A percentile compares a stretch with the other conserved stretches of the same genome.
These are phyloP conservation scores for Metroxylon sagu DNA, from an alignment of 176 grass and related monocot species.

Conservation along the genomic window DNA sequence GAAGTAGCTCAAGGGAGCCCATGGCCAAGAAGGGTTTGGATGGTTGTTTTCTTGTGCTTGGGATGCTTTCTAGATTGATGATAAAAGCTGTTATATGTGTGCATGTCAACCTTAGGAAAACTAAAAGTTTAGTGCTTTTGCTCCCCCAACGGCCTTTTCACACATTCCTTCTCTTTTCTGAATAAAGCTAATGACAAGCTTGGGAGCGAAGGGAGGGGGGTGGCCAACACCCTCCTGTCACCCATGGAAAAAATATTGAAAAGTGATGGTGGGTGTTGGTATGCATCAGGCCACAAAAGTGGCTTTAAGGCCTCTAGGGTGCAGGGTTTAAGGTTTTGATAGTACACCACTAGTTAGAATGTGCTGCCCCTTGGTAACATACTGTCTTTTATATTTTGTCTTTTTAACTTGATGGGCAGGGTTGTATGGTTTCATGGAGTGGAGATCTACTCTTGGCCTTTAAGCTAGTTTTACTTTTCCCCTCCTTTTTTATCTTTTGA, in stretches of 20 bases:
- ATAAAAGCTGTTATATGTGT: conserved; percentile 28
- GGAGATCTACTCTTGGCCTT: background rate
- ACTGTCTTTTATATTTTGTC: no score
- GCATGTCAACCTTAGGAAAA: conserved; percentile 77
- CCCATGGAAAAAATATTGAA: conserved; percentile 40
- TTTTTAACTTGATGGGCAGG: background rate
- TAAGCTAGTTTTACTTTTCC: background rate
- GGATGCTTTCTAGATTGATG: conserved; percentile 26
- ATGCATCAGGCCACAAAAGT: conserved; percentile 78
- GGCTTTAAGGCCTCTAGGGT: conserved; percentile 58
- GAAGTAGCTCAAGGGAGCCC: background rate
- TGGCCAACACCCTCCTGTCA: conserved; percentile 76
- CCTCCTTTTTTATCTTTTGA: background rate
- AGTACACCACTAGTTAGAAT: conserved; percentile 31
- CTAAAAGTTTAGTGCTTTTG: conserved; percentile 32
- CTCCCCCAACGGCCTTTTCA: conserved; percentile 18
- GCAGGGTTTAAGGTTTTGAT: conserved; percentile 55
- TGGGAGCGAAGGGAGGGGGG: conserved; percentile 88
- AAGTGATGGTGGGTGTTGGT: conserved; percentile 53
- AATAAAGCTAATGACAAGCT: conserved; percentile 88
- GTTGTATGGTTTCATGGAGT: background rate
- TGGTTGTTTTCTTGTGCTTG: background rate
- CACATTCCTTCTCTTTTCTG: conserved; percentile 28
- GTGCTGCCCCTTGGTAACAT: background rate
- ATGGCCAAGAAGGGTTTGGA: background rate